phyloP scores from a whole-genome alignment of 768 basidiomycete species.

The Coprinellus aureogranulatus region DNA sequence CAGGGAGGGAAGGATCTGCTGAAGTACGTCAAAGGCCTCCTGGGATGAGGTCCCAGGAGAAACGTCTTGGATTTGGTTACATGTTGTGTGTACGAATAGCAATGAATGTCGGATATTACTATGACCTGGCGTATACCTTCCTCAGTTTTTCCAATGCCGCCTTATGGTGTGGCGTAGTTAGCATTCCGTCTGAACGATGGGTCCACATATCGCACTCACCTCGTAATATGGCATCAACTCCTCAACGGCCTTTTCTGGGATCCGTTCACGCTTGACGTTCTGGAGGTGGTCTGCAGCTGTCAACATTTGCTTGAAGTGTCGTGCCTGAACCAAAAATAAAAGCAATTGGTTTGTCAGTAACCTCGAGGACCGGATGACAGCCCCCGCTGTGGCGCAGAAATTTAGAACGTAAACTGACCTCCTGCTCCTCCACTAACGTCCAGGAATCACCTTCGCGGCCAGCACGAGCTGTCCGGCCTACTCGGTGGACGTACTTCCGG shows the following conservation, averaged over 20 bases:
- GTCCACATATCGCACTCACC: conserved; percentile 36
- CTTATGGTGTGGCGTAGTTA: conserved; percentile 17
- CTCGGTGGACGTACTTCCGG: conserved; percentile 97
- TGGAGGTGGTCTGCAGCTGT: conserved; percentile 67
- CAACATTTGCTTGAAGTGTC: conserved; percentile 85
- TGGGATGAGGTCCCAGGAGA: conserved; percentile 43
- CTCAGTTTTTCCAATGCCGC: conserved; percentile 38
- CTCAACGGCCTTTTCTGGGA: conserved; percentile 60
- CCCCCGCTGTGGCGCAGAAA: too few relatives aligned
- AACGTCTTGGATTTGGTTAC: not conserved
- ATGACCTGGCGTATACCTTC: conserved; percentile 34
- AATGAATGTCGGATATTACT: too few relatives aligned
- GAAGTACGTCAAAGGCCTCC: conserved; percentile 65
- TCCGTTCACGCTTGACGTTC: conserved; percentile 64
- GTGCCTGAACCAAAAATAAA: conserved; percentile 49
- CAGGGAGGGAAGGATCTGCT: conserved; percentile 72
- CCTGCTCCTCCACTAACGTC: conserved; percentile 94
- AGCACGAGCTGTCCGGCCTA: conserved; percentile 93
- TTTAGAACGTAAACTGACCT: conserved; percentile 41
- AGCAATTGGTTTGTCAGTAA: not conserved
- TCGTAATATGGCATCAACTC: conserved; percentile 63
- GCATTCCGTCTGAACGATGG: not conserved
- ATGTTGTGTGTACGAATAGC: not conserved
- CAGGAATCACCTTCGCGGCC: conserved; percentile 87
- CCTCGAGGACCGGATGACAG: too few relatives aligned